A percentile compares a stretch with the other conserved stretches of the same genome.
phyloP scores from a whole-genome alignment of 1,284 basidiomycete species.

The Cryptococcus sp. region DNA sequence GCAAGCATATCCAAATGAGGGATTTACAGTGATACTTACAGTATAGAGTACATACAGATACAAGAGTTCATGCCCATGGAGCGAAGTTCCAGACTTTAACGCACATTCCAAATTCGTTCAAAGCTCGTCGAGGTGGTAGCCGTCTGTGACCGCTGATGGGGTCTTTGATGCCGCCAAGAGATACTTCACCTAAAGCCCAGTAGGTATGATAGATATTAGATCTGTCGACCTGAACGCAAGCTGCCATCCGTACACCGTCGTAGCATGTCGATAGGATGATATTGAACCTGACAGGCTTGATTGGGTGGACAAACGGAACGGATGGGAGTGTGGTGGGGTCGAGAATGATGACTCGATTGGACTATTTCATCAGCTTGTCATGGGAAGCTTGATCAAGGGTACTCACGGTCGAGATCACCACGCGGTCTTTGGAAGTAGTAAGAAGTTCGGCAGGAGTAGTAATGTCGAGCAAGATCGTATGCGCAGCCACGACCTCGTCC shows the following conservation, averaged over 20 bases:
- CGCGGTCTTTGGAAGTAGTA: conserved; percentile 25
- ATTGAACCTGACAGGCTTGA: conserved; percentile 38
- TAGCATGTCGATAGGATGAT: conserved; percentile 16
- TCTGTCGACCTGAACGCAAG: conserved; percentile 32
- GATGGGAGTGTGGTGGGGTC: conserved; percentile 20
- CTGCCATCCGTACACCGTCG: conserved; percentile 18
- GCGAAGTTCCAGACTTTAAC: conserved; percentile 34
- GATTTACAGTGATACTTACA: no score
- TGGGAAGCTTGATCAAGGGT: background rate
- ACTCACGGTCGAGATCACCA: conserved; percentile 23
- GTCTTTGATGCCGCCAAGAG: conserved; percentile 6
- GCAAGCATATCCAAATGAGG: no score
- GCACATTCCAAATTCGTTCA: conserved; percentile 20
- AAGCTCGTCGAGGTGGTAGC: conserved; percentile 3
- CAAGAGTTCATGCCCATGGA: background rate
- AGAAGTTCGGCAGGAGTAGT: conserved; percentile 17
- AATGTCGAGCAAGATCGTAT: conserved; percentile 20
- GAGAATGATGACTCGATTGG: conserved; percentile 15
- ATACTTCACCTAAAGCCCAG: conserved; percentile 20
- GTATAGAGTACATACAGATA: no score
- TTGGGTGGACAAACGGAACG: conserved; percentile 50
- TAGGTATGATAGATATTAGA: conserved; percentile 27
- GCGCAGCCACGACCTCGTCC: conserved; percentile 5
- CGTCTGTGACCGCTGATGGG: conserved; percentile 4
- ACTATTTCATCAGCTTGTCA: conserved; percentile 5